Conservation (phyloP, 139 green algal species). For the Picochlorum sp. region DNA sequence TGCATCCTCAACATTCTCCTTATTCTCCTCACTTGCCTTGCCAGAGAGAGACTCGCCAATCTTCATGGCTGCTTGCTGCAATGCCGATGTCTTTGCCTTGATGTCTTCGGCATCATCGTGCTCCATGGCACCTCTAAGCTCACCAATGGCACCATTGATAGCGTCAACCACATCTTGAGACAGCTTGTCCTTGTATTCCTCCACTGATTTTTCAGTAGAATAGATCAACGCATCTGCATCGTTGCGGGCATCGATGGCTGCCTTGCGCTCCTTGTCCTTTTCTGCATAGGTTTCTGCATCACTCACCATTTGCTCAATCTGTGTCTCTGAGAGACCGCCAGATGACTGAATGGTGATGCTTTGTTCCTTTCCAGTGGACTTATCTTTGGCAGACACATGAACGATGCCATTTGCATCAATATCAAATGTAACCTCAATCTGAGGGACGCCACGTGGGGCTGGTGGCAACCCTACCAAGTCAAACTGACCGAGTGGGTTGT, state of each 20-base stretch:
- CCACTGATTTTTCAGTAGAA: constrained; percentile 63
- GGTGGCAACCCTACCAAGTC: constrained; percentile 95
- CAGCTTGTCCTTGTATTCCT: constrained; percentile 85
- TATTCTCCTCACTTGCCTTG: background rate
- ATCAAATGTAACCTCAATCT: constrained; percentile 97
- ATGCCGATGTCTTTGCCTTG: constrained; percentile 59
- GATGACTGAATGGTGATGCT: constrained; percentile 81
- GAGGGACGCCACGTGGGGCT: constrained; percentile 84
- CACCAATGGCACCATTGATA: constrained; percentile 74
- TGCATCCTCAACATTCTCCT: constrained; percentile 24
- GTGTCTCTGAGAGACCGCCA: constrained; percentile 77
- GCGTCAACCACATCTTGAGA: constrained; percentile 72
- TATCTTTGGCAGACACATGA: constrained; percentile 88
- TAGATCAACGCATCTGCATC: constrained; percentile 87
- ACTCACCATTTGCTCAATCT: constrained; percentile 93
- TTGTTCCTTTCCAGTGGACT: constrained; percentile 94
- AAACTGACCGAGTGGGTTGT: constrained; percentile 98
- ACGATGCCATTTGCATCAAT: constrained; percentile 97
- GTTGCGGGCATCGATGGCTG: constrained; percentile 87
- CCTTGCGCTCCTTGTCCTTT: constrained; percentile 84
- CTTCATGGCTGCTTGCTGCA: constrained; percentile 89
- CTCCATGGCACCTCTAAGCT: constrained; percentile 55
- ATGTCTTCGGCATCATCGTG: constrained; percentile 30
- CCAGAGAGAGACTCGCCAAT: constrained; percentile 83
- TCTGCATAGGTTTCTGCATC: constrained; percentile 79